Base-by-base conservation (phyloP, 805 yeast species). In the Schizosaccharomyces pombe region DNA sequence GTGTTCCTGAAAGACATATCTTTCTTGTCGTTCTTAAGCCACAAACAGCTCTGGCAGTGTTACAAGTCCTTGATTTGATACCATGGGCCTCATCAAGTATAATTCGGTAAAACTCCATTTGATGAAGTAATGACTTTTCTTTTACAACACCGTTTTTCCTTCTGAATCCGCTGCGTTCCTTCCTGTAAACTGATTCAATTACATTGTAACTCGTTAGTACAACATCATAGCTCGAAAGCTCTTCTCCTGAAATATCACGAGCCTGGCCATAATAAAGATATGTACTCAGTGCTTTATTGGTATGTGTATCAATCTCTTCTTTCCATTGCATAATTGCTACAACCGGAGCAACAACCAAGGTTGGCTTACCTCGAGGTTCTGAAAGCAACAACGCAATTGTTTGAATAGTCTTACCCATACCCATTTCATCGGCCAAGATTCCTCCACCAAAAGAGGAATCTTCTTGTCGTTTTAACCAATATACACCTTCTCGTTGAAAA, bases 311-410 rank as follows among this genome's bases (percentile, higher is more conserved):
- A 54, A 91, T 91, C 67, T 91, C 99, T 61, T 81, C 78, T 62
- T 80, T 83, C 99, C 99, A 91, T 65, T 91, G 99, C 82, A 91
- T 84, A 51, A 91, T 69, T 0, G 97, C 97, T n/a, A 91, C 98
- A 0, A 98, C 89, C 0, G 99, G 99, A 0, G 96, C 97, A 19
- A 91, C 82, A 4, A 91, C 97, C 57, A 91, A 68, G 59, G 80
- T 84, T 8, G 96, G 96, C 9, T 76, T 69, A 59, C 78, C 79
- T 24, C 62, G 62, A 9, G 62, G 62, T 33, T 60, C 62, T 52
- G 72, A 66, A 78, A 87, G 77, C 62, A 91, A 76, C 49, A 91
- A 67, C 0, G 93, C 91, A 57, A 91, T 89, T 39, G 95, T 89
- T 67, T 91, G 98, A 53, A 91, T 87, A 0, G 99, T 91, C 62